Evolutionary conservation across 2,329 filamentous ascomycete species (phyloP), one percentile per base, ranked within the genome.

Genomic region (Aspergillus caelatus): DNA sequence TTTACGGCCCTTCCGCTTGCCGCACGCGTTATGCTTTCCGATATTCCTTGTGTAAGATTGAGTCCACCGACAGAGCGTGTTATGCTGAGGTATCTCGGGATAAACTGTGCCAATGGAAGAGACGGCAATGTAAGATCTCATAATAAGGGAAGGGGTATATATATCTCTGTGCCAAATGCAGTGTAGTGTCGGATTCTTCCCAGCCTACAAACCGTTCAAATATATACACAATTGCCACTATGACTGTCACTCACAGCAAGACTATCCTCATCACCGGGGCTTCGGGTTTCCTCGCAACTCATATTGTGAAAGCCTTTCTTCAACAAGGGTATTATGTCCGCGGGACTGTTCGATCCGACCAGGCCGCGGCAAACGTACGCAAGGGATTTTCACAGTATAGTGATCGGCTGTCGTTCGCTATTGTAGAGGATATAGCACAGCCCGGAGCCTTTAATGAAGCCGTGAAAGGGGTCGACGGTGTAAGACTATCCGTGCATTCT

Each of bases 111-210:
- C 34, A 36, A 3, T 6, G 14, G 34, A 36, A 36, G 34, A 36
- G 34, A 7, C 34, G 6, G 34, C 34, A 36, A 36, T 36, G 14
- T 36, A 16, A 2, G 5, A 1, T 1, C 16, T 16, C 34, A 36
- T 0, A 36, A 16, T 14, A 16, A 2, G 5, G 0, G 5, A 6
- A 6, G 5, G 5, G 5, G 12, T 36, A 36, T 7, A 16, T 7
- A 16, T 36, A 36, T 16, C 6, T 36, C 14, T 7, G 6, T 36
- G 14, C 12, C 34, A 36, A 6, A 36, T 36, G 5, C 5, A 36
- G 14, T 16, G 34, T 16, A 16, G 34, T 16, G 12, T 36, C 14
- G 34, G 34, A 36, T 6, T 36, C 34, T 16, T 14, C 34, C 5
- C 34, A 36, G 5, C 34, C 34, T 16, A 36, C 34, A 16, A 16